A percentile compares a stretch with the other conserved stretches of the same genome.
phyloP scores from a whole-genome alignment of 2,329 filamentous ascomycete species.

The Neofusicoccum cordaticola region DNA sequence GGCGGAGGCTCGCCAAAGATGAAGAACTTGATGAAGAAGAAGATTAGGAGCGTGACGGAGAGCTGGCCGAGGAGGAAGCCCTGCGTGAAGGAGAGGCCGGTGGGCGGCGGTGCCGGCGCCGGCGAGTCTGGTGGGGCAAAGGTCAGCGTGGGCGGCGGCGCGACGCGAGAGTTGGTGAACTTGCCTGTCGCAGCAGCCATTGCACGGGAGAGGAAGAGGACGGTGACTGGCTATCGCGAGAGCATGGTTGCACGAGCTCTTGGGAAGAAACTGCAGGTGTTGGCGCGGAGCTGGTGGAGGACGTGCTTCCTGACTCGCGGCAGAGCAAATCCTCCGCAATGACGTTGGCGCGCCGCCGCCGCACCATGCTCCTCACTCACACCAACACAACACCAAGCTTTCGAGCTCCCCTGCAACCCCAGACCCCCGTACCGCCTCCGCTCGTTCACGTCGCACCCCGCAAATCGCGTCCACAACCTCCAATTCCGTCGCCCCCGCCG shows the following conservation, averaged over 20 bases:
- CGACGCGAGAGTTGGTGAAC: not conserved
- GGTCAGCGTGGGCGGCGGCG: not conserved
- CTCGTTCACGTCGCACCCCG: not conserved
- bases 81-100: constrained; percentile 83
- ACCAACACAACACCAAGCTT: not conserved
- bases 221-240: not conserved
- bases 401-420: not conserved
- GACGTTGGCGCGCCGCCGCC: not conserved
- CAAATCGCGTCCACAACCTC: not conserved
- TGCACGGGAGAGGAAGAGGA: not conserved
- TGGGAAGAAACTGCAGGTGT: not conserved
- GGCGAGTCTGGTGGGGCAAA: not conserved
- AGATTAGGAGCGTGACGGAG: constrained; percentile 84
- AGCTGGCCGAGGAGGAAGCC: constrained; percentile 91
- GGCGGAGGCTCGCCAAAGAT: constrained; percentile 94
- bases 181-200: constrained; percentile 7
- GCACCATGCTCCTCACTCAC: not conserved
- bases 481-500: not conserved
- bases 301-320: constrained; percentile 12
- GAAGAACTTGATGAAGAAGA: constrained; percentile 98
- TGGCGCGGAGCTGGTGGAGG: not conserved
- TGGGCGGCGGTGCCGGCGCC: constrained; percentile 13
- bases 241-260: not conserved
- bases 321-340: constrained; percentile 15
- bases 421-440: not conserved